A percentile compares a stretch with the other conserved stretches of the same genome.
Evolutionary conservation across 306 rosid species (phyloP).

Genomic region (Castanopsis chinensis): DNA sequence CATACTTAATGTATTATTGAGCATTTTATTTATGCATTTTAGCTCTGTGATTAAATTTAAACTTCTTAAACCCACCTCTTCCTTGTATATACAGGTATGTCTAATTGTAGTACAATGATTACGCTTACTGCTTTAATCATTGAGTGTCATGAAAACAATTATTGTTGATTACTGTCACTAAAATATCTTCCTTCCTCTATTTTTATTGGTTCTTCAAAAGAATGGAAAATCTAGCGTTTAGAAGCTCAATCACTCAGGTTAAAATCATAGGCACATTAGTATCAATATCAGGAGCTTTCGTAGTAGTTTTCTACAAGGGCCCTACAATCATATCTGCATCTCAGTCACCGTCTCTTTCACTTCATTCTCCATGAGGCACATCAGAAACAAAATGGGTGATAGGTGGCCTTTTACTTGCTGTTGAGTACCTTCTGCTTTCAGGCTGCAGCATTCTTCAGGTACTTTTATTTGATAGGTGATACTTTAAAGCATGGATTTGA

Average conservation of each 20-base stretch:
- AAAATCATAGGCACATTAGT: slow-evolving; percentile 48
- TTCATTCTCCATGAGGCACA: slow-evolving; percentile 11
- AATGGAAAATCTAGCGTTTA: slow-evolving; percentile 46
- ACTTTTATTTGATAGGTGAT: not conserved
- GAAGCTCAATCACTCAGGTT: slow-evolving; percentile 43
- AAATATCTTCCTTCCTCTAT: not conserved
- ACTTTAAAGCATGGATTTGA: no score
- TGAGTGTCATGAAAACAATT: not conserved
- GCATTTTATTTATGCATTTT: no score
- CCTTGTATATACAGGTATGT: no score
- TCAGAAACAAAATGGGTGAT: slow-evolving; percentile 41
- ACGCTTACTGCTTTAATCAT: not conserved
- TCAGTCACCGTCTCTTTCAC: not conserved
- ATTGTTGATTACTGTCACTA: not conserved
- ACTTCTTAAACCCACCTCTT: no score
- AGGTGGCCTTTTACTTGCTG: slow-evolving; percentile 44
- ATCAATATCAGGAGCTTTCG: slow-evolving; percentile 54
- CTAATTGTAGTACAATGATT: not conserved
- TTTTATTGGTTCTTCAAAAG: slow-evolving; percentile 18
- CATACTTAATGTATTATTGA: no score
- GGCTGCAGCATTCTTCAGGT: slow-evolving; percentile 52
- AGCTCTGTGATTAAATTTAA: no score
- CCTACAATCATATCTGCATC: slow-evolving; percentile 26
- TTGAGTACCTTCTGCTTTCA: slow-evolving; percentile 31
- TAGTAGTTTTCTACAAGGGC: slow-evolving; percentile 52